Evolutionary conservation across 306 rosid species (phyloP).

Genomic region (Prunus davidiana): DNA sequence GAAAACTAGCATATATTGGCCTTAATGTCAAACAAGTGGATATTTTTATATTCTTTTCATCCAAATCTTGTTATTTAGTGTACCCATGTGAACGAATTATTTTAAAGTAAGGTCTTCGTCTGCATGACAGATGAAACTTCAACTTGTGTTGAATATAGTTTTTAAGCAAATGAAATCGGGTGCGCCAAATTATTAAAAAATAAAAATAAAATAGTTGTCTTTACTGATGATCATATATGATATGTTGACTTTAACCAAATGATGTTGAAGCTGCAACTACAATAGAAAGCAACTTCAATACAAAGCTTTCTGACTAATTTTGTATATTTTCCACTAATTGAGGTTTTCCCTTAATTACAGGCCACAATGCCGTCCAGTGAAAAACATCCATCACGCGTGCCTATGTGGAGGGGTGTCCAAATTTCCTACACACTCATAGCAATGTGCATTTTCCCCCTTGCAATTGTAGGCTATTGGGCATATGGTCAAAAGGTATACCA

Average conservation of each 20-base stretch:
- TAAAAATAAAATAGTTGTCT: not conserved
- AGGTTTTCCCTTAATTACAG: conserved; percentile 11
- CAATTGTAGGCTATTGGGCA: conserved; percentile 52
- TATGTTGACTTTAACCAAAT: not conserved
- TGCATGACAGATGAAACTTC: not conserved
- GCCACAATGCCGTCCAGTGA: conserved; percentile 54
- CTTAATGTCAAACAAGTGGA: not conserved
- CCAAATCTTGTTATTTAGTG: not conserved
- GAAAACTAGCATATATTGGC: not conserved
- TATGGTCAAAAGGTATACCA: conserved; percentile 32
- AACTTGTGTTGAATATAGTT: not conserved
- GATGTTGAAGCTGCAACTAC: not conserved
- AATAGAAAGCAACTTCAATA: not conserved
- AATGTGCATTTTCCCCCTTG: conserved; percentile 42
- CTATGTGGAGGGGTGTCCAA: conserved; percentile 52
- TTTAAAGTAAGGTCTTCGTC: no score
- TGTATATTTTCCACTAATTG: not conserved
- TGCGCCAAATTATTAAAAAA: not conserved
- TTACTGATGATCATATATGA: not conserved
- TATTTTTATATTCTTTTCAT: not conserved
- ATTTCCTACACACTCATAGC: conserved; percentile 35
- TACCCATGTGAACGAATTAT: conserved; percentile 10
- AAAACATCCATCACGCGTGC: conserved; percentile 48
- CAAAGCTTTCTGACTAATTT: not conserved
- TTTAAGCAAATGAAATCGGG: not conserved